Conservation (phyloP, 148 eudicot genomes). For the Amaranthus hypochondriacus region DNA sequence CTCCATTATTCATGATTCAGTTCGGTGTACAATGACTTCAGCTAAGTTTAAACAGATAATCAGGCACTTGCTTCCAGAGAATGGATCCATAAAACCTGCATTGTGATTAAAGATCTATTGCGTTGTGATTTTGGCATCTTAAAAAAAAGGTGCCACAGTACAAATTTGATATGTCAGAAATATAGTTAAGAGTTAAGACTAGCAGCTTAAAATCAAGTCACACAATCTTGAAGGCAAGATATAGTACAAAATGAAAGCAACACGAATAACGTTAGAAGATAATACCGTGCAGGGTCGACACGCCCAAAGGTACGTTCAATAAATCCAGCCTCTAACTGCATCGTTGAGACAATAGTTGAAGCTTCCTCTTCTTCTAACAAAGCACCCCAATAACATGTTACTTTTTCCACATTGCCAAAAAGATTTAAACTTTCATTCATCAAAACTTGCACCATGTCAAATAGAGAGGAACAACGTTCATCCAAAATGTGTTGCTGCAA, state of each 20-base stretch:
- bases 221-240: neutral
- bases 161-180: neutral
- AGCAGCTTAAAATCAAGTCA: neutral
- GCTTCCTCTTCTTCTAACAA: conserved; percentile 49
- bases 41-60: neutral
- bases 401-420: conserved; percentile 55
- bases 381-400: conserved; percentile 59
- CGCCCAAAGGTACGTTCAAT: conserved; percentile 70
- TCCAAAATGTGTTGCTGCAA: conserved; percentile 75
- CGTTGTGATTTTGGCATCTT: neutral
- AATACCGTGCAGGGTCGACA: conserved; percentile 64
- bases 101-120: neutral
- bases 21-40: neutral
- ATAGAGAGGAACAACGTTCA: conserved; percentile 66
- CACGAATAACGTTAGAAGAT: neutral
- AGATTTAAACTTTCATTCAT: conserved; percentile 43
- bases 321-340: conserved; percentile 75
- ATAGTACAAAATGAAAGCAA: conserved; percentile 1
- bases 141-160: neutral
- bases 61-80: neutral
- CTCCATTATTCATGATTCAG: neutral
- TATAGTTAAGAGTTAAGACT: neutral
- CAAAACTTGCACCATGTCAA: conserved; percentile 71
- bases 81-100: neutral
- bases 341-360: conserved; percentile 51